These are phyloP conservation scores for Macroventuria anomochaeta DNA, from an alignment of 2,329 filamentous ascomycete genomes.

Conservation along the genomic window DNA sequence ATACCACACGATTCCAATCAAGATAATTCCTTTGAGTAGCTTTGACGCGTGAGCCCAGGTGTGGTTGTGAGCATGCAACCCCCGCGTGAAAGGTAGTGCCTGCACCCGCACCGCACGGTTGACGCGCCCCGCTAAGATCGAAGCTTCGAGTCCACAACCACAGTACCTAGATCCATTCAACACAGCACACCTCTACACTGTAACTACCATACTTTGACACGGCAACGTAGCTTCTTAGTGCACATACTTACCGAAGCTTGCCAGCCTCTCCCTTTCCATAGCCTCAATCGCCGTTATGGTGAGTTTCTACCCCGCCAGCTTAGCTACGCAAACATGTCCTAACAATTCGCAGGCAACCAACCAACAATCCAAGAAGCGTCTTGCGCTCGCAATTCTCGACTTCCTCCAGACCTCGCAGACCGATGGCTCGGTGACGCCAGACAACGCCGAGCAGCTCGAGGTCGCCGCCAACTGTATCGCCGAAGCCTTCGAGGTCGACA, in stretches of 20 bases:
- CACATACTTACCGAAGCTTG: not conserved
- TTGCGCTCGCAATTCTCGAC: constrained; percentile 96
- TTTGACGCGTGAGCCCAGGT: too few species aligned
- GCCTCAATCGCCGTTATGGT: constrained; percentile 38
- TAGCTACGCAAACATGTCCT: constrained; percentile 16
- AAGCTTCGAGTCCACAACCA: constrained; percentile 35
- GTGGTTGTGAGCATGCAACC: not conserved
- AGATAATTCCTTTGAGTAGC: too few species aligned
- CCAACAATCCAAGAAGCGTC: constrained; percentile 72
- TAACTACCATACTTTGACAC: not conserved
- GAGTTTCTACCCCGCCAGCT: constrained; percentile 22
- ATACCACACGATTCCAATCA: constrained; percentile 13
- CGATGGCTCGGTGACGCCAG: constrained; percentile 85
- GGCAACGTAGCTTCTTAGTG: not conserved
- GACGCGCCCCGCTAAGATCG: constrained; percentile 16
- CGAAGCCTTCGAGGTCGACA: constrained; percentile 93
- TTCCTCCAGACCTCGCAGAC: constrained; percentile 84
- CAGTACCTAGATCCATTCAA: not conserved
- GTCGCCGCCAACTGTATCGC: constrained; percentile 93
- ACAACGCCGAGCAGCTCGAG: constrained; percentile 93
- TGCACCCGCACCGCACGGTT: not conserved
- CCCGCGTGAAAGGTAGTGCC: constrained; percentile 16
- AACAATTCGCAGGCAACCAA: constrained; percentile 44
- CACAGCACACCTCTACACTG: constrained; percentile 5
- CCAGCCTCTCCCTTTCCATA: not conserved